A percentile compares a stretch with the other conserved stretches of the same genome.
Conservation (phyloP, 106 monocot genomes). For the Xerophyta viscosa region DNA sequence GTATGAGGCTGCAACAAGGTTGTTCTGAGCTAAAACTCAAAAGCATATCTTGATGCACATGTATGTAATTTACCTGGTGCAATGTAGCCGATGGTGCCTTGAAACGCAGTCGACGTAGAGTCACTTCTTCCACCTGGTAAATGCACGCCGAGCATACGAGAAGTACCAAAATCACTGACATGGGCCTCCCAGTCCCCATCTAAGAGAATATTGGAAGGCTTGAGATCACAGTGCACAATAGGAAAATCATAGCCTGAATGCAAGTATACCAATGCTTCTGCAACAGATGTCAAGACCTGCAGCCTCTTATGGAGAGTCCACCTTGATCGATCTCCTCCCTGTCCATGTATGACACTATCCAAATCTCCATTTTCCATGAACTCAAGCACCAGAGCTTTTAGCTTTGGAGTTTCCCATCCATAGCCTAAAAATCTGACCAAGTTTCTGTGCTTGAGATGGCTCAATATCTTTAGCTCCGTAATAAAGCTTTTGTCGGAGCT, state of each 20-base stretch:
- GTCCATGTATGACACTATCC: slow-evolving; percentile 46
- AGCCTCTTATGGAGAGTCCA: slow-evolving; percentile 60
- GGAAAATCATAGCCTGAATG: slow-evolving; percentile 74
- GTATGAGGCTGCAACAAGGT: too few species aligned
- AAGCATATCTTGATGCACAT: not conserved
- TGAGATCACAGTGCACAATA: slow-evolving; percentile 82
- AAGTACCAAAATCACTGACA: slow-evolving; percentile 76
- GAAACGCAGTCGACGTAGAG: slow-evolving; percentile 51
- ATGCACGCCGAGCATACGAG: slow-evolving; percentile 59
- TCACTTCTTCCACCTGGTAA: slow-evolving; percentile 17
- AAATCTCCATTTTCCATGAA: slow-evolving; percentile 80
- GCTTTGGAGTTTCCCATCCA: slow-evolving; percentile 52
- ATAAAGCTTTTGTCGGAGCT: slow-evolving; percentile 66
- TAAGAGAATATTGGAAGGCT: slow-evolving; percentile 82
- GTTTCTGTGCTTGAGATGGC: slow-evolving; percentile 64
- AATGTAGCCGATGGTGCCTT: slow-evolving; percentile 92
- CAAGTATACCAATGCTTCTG: slow-evolving; percentile 65
- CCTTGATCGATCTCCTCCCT: slow-evolving; percentile 18
- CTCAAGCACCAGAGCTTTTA: slow-evolving; percentile 59
- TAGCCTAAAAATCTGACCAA: slow-evolving; percentile 70
- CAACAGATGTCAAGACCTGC: slow-evolving; percentile 41
- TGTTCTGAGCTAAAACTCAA: too few species aligned
- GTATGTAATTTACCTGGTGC: slow-evolving; percentile 56
- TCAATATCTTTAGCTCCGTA: slow-evolving; percentile 53
- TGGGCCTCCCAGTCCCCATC: slow-evolving; percentile 73